Evolutionary conservation across 129 eudicot genomes (phyloP).

Genomic region (Centella asiatica): DNA sequence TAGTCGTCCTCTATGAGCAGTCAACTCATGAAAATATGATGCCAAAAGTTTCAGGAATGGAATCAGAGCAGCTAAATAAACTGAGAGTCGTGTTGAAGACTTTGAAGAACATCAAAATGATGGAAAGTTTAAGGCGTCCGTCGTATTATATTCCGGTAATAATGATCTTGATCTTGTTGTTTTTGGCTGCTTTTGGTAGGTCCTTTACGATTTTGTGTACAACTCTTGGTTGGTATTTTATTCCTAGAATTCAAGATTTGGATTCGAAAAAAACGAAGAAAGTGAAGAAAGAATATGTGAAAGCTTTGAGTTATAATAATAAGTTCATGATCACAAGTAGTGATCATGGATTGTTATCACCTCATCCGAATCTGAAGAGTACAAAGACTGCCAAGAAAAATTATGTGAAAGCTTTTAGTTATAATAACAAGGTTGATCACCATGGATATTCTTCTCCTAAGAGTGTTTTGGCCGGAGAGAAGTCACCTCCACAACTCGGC

Average conservation of each 20-base stretch:
- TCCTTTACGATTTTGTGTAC: conserved; percentile 39
- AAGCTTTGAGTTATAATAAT: conserved; percentile 1
- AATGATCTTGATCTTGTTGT: conserved; percentile 37
- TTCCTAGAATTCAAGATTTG: conserved; percentile 24
- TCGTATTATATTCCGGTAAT: conserved; percentile 29
- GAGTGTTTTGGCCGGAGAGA: conserved; percentile 11
- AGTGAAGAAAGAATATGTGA: conserved; percentile 16
- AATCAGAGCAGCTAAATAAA: background rate
- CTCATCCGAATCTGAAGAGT: background rate
- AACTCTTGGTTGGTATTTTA: conserved; percentile 42
- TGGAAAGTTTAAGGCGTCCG: conserved; percentile 27
- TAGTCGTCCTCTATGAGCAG: background rate
- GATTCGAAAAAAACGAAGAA: conserved; percentile 10
- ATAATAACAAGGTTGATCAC: background rate
- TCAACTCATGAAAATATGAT: background rate
- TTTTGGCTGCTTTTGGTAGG: conserved; percentile 34
- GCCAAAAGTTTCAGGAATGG: background rate
- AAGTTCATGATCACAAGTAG: background rate
- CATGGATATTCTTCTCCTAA: conserved; percentile 6
- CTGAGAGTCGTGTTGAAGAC: background rate
- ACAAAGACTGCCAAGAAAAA: conserved; percentile 23
- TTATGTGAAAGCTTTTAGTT: conserved; percentile 3
- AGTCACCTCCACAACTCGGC: background rate
- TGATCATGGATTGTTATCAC: background rate
- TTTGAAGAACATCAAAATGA: background rate